These are phyloP conservation scores for Penicillium griseofulvum DNA, from an alignment of 2,329 filamentous ascomycete genomes.

Conservation along the genomic window DNA sequence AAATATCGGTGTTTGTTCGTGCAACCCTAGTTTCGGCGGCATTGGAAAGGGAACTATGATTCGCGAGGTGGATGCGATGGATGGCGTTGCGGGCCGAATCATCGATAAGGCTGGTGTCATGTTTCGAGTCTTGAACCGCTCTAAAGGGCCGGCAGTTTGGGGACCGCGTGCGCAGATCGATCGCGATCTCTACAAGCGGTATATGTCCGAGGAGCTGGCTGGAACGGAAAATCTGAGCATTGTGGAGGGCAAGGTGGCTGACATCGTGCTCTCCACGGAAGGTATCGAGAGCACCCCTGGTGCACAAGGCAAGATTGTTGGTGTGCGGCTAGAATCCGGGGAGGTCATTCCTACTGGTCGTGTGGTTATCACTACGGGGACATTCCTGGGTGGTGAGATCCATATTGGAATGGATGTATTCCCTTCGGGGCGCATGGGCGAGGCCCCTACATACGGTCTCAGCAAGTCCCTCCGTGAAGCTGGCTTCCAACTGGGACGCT, in stretches of 20 bases:
- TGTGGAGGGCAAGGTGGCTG: conserved; percentile 82
- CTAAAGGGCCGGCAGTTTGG: conserved; percentile 95
- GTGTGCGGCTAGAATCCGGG: conserved; percentile 82
- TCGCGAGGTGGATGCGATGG: conserved; percentile 89
- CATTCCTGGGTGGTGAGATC: conserved; percentile 92
- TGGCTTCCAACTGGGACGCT: conserved; percentile 80
- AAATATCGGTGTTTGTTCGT: conserved; percentile 92
- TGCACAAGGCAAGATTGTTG: conserved; percentile 70
- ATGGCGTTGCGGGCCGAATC: conserved; percentile 81
- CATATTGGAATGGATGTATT: conserved; percentile 85
- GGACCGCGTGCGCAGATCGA: conserved; percentile 96
- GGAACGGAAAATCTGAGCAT: conserved; percentile 76
- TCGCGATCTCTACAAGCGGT: conserved; percentile 77
- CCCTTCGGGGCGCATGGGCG: conserved; percentile 87
- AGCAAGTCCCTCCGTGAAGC: conserved; percentile 87
- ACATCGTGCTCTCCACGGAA: conserved; percentile 73
- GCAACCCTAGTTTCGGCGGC: conserved; percentile 96
- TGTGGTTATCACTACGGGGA: conserved; percentile 94
- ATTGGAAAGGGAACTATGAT: conserved; percentile 98
- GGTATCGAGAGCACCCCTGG: conserved; percentile 47
- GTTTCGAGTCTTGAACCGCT: conserved; percentile 82
- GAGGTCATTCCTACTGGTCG: conserved; percentile 75
- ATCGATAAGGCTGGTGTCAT: conserved; percentile 95
- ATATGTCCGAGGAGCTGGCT: conserved; percentile 85
- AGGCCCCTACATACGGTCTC: conserved; percentile 86